Evolutionary conservation across 2,329 filamentous ascomycete genomes (phyloP), one percentile per base, ranked within the genome.

Genomic region (Stagonosporopsis tanaceti): DNA sequence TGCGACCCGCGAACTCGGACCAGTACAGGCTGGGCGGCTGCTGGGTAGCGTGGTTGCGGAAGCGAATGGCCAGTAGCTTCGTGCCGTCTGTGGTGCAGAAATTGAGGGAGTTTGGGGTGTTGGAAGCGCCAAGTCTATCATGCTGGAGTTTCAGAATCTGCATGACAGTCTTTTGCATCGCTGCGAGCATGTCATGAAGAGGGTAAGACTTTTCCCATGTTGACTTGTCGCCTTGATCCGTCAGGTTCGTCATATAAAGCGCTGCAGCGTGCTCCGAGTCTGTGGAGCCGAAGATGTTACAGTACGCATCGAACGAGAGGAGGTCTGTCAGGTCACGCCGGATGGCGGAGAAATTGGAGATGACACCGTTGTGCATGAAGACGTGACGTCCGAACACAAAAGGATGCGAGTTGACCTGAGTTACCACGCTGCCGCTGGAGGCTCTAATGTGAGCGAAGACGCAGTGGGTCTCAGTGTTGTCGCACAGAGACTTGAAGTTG

Each of bases 341-440:
- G 46, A 85, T 81, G 7, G 69, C 60, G 2, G 72, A 62, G 66
- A 85, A 85, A 59, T 79, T 71, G 11, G 78, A 77, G 32, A 84
- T 76, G 15, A 78, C 78, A 2, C 83, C 83, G 63, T 85, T 85
- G 73, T 85, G 83, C 83, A 85, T 85, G 66, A 85, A 81, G 8
- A 77, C 75, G 60, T 84, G 81, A 35, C 82, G 74, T 14, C 83
- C 83, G 50, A 85, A 85, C 28, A 81, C 76, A 66, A 85, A 85
- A 5, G 83, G 83, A 58, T 85, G 83, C 41, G 80, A 82, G 69
- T 85, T 85, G 20, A 82, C 79, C 15, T 77, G 75, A 2, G 80
- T 78, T 25, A 84, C 80, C 1, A 80, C 74, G 6, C 77, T 81
- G 0, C 79, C 81, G 6, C 78, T 81, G 3, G 78, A 79, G 9